Evolutionary conservation across 805 yeast species (phyloP), one percentile per base, ranked within the genome.

Genomic region (Huiozyma sinensis): DNA sequence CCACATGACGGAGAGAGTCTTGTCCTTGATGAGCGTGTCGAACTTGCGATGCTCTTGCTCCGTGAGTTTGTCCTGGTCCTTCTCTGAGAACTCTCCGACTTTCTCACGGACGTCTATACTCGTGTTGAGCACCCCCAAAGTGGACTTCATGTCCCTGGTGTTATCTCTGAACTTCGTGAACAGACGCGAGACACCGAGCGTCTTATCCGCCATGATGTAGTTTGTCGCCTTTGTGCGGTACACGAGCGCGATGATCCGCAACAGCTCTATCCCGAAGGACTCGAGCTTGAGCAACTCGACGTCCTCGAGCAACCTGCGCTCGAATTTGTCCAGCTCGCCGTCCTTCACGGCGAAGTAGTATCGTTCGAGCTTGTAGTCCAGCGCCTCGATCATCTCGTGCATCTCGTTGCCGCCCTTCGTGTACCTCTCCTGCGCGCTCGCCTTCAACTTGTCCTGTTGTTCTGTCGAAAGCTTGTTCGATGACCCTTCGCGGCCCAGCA

Each of bases 1-100:
- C 97, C 97, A 90, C 5, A 95, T 92, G 2, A 95, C 87, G 4
- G 89, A 87, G 42, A 90, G 71, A 27, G 90, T 73, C 60, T 89
- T 90, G 27, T 97, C 97, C 45, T 85, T 77, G 45, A 88, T 72
- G 43, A 77, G 66, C 44, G 86, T 73, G 55, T 89, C 95, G 65
- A 82, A 74, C 57, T 86, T 90, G 2, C 79, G 84, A 47, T 75
- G 74, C 51, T 74, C 72, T 42, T 75, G 81, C 5, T 76, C 75
- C 34, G 66, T 73, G 67, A 69, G 61, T 7, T 73, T 75, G 1
- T 67, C 75, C 33, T 69, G 72, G 57, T 83, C 88, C 52, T 82
- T 79, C 52, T 75, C 76, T 13, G 77, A 70, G 71, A 87, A 72
- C 50, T 82, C 79, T 56, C 80, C 80, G 73, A 81, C 71, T 1